phyloP scores from a whole-genome alignment of 176 grass and related monocot species.

The Tuctoria greenei region DNA sequence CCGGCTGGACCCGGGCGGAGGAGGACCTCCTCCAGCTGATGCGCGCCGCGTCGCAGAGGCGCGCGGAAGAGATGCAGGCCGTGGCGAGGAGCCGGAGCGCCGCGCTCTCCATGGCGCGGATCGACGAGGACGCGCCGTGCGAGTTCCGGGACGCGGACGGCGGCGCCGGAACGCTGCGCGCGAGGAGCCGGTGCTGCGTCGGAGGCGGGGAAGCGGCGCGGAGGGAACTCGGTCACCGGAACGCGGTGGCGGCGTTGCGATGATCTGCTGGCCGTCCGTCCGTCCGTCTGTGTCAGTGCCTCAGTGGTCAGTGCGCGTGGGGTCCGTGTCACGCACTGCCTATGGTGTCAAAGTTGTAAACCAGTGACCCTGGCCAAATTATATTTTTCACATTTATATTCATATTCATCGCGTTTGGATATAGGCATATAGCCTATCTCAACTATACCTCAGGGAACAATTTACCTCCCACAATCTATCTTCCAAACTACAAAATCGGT shows the following conservation, averaged over 20 bases:
- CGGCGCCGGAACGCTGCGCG: background rate
- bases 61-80: background rate
- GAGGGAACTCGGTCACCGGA: constrained; percentile 24
- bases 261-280: background rate
- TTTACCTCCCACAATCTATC: too few species aligned
- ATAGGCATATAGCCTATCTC: too few species aligned
- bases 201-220: constrained; percentile 5
- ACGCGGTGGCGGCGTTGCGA: background rate
- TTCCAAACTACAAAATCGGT: too few species aligned
- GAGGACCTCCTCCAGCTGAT: constrained; percentile 52
- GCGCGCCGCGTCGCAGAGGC: constrained; percentile 25
- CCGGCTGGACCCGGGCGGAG: background rate
- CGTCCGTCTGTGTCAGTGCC: background rate
- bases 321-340: background rate
- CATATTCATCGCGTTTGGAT: background rate
- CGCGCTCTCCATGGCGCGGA: constrained; percentile 43
- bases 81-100: constrained; percentile 50
- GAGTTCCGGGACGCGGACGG: constrained; percentile 27
- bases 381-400: too few species aligned
- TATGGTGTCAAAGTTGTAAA: background rate
- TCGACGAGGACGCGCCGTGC: constrained; percentile 53
- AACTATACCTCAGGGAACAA: too few species aligned
- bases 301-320: background rate
- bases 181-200: constrained; percentile 47
- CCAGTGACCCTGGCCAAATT: background rate